Percentiles rank a stretch among this genome's conserved stretches.
Conservation (phyloP, 768 basidiomycete genomes). For the Pleurotus salmoneostramineus region DNA sequence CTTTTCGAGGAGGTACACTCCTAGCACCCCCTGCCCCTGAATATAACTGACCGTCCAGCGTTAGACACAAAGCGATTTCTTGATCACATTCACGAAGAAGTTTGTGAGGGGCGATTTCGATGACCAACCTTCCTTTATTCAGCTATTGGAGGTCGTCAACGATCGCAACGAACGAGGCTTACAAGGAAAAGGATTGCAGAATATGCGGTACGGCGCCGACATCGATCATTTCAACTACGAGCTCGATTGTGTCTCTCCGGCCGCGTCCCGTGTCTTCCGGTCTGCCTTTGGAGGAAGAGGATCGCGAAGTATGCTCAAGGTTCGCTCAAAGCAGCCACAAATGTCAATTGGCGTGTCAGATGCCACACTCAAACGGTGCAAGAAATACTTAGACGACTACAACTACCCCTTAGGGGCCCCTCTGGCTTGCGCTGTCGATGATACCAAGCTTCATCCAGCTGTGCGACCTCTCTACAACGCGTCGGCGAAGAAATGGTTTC, state of each 20-base stretch:
- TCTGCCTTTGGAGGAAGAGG: neutral
- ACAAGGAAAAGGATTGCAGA: neutral
- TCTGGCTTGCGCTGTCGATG: neutral
- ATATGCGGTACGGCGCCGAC: neutral
- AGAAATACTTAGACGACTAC: neutral
- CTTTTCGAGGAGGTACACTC: neutral
- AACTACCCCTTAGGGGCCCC: neutral
- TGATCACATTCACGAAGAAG: neutral
- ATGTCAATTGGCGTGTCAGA: neutral
- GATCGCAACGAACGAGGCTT: neutral
- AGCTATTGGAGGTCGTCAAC: neutral
- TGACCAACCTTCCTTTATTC: neutral
- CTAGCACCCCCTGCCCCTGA: neutral
- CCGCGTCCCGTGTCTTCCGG: neutral
- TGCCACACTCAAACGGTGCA: neutral
- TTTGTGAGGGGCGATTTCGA: neutral
- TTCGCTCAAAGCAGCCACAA: neutral
- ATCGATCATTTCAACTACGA: neutral
- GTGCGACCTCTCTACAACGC: neutral
- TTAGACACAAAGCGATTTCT: neutral
- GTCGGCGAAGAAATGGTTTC: neutral
- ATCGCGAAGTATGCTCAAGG: neutral
- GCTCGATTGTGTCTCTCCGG: neutral
- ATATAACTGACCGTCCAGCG: neutral
- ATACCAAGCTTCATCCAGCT: neutral